Evolutionary conservation across 192 early-diverging fungal species (phyloP), one percentile per base, ranked within the genome.

Genomic region (Backusella circina): DNA sequence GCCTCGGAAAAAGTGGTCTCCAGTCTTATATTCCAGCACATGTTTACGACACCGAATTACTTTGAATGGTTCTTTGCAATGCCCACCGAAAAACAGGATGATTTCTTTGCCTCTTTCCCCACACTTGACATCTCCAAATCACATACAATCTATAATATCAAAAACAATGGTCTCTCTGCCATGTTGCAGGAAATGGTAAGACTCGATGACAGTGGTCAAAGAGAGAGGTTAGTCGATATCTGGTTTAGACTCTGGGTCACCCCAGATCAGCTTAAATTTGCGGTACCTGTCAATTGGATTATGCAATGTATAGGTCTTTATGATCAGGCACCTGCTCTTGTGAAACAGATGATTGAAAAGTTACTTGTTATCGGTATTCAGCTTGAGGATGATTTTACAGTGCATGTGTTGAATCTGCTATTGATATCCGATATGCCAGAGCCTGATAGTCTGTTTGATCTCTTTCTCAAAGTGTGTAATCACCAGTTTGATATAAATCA

Each of bases 311-410:
- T 77, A 3, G 75, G 72, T 10, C 65, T 76, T 10, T 81, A 73
- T 57, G 79, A 73, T 38, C 75, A 72, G 35, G 75, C 75, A 9
- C 69, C 79, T 10, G 72, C 71, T 7, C 28, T 54, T 8, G 68
- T 77, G 6, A 77, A 81, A 21, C 75, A 73, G 26, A 50, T 70
- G 65, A 81, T 80, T 65, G 67, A 74, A 21, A 23, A 39, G 10
- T 64, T 80, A 39, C 12, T 76, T 28, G 8, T 21, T 6, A 39
- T 67, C 30, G 76, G 76, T 0, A 28, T 77, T 57, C 38, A 47
- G 15, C 50, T 21, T 4, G n/a, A 32, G 1, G 7, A 41, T 18
- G 38, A 30, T 31, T 70, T 30, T 47, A 16, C 37, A 47, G 8
- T 38, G 8, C 21, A 70, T 33, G 31, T 70, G 6, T 44, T 77